Evolutionary conservation across 2,329 filamentous ascomycete genomes (phyloP).

Genomic region (Triangularia setosa): DNA sequence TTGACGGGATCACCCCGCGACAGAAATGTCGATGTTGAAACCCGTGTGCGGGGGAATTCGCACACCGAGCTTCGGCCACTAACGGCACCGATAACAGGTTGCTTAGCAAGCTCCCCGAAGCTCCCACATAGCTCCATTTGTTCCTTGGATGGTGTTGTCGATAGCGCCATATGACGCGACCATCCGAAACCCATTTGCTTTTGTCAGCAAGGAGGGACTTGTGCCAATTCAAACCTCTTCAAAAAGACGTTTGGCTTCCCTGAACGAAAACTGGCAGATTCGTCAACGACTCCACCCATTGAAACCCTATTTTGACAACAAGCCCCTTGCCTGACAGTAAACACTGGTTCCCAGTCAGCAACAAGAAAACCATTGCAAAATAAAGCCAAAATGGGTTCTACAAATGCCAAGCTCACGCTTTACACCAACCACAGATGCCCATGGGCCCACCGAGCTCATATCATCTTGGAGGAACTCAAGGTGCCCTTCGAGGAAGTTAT

Average conservation of each 20-base stretch:
- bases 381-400: constrained; percentile 27
- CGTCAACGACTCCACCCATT: neutral
- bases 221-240: neutral
- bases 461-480: constrained; percentile 62
- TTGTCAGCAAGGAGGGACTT: neutral
- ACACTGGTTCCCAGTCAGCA: neutral
- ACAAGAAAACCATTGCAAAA: neutral
- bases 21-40: neutral
- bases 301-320: neutral
- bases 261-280: neutral
- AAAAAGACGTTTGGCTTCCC: neutral
- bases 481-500: constrained; percentile 66
- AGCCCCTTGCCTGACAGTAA: neutral
- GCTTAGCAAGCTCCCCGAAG: neutral
- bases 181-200: neutral
- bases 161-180: neutral
- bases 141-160: neutral
- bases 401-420: constrained; percentile 52
- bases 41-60: neutral
- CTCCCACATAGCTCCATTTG: neutral
- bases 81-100: neutral
- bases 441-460: constrained; percentile 73
- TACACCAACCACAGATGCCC: constrained; percentile 70
- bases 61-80: neutral
- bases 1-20: neutral